phyloP scores from a whole-genome alignment of 129 eudicot genomes.

The Helichrysum umbraculigerum region DNA sequence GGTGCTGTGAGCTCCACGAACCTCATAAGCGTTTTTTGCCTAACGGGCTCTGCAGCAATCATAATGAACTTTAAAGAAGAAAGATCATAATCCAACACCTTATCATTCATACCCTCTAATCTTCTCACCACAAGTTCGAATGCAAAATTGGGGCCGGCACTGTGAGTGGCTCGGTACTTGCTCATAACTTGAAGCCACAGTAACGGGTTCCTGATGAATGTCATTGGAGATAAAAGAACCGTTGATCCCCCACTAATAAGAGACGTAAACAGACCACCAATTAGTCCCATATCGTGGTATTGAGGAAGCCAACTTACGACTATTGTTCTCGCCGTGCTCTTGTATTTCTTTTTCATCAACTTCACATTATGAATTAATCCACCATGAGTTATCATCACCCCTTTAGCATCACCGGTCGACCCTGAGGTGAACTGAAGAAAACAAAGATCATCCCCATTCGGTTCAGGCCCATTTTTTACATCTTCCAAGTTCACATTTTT shows the following conservation, averaged over 20 bases:
- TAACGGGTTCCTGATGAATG: slow-evolving; percentile 74
- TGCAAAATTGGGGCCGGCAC: slow-evolving; percentile 88
- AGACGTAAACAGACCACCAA: slow-evolving; percentile 82
- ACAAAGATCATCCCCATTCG: slow-evolving; percentile 52
- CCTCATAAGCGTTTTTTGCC: slow-evolving; percentile 62
- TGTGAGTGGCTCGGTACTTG: slow-evolving; percentile 76
- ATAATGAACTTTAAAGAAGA: slow-evolving; percentile 74
- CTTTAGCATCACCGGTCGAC: slow-evolving; percentile 92
- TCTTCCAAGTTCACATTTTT: slow-evolving; percentile 27
- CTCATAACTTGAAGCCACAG: slow-evolving; percentile 74
- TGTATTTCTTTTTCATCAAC: slow-evolving; percentile 68
- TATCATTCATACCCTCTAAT: slow-evolving; percentile 55
- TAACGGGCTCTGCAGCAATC: slow-evolving; percentile 92
- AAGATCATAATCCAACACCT: slow-evolving; percentile 53
- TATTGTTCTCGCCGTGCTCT: slow-evolving; percentile 72
- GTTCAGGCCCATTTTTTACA: slow-evolving; percentile 29
- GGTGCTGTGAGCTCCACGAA: slow-evolving; percentile 70
- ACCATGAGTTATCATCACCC: slow-evolving; percentile 83
- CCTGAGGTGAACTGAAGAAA: slow-evolving; percentile 95
- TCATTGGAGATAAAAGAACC: slow-evolving; percentile 65
- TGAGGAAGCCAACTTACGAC: slow-evolving; percentile 94
- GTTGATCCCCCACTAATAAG: slow-evolving; percentile 78
- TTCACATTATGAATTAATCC: slow-evolving; percentile 83
- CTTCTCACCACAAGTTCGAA: slow-evolving; percentile 74
- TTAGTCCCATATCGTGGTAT: slow-evolving; percentile 91